phyloP scores from a whole-genome alignment of 768 basidiomycete species.

The Candolleomyces aberdarensis region DNA sequence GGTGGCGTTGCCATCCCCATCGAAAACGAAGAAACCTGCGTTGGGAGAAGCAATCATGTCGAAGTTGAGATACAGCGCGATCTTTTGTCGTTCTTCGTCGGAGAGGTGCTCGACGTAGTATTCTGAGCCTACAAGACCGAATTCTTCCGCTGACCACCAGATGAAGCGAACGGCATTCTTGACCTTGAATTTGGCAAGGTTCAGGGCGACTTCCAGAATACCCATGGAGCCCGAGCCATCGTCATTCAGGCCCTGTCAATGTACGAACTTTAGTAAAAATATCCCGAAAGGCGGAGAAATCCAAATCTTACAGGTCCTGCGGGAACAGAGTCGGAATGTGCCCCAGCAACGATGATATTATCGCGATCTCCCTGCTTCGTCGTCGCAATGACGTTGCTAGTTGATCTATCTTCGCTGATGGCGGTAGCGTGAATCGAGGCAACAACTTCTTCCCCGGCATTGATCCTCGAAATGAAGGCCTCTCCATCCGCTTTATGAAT shows the following conservation, averaged over 20 bases:
- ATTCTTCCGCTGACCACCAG: conserved; percentile 31
- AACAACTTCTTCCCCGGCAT: conserved; percentile 18
- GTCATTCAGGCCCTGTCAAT: conserved; percentile 25
- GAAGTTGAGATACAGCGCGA: conserved; percentile 31
- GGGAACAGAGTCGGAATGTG: conserved; percentile 28
- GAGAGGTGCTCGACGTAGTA: conserved; percentile 25
- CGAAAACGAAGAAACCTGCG: conserved; percentile 23
- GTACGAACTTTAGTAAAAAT: not conserved
- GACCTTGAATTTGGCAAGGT: conserved; percentile 23
- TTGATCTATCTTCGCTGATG: conserved; percentile 20
- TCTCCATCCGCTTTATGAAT: conserved; percentile 20
- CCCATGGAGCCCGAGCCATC: conserved; percentile 27
- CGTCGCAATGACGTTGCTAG: conserved; percentile 30
- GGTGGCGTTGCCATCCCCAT: conserved; percentile 29
- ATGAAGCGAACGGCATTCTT: conserved; percentile 30
- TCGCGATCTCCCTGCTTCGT: conserved; percentile 25
- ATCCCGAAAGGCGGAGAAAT: not conserved
- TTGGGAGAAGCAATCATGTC: conserved; percentile 34
- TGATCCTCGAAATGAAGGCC: conserved; percentile 19
- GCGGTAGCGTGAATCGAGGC: conserved; percentile 23
- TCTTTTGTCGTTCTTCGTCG: conserved; percentile 20
- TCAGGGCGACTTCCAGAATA: conserved; percentile 25
- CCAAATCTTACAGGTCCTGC: conserved; percentile 24
- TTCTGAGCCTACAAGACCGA: conserved; percentile 26
- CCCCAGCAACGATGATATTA: conserved; percentile 26